Evolutionary conservation across 225 moss, liverwort and hornwort genomes (phyloP).

Genomic region (Polytrichum commune): DNA sequence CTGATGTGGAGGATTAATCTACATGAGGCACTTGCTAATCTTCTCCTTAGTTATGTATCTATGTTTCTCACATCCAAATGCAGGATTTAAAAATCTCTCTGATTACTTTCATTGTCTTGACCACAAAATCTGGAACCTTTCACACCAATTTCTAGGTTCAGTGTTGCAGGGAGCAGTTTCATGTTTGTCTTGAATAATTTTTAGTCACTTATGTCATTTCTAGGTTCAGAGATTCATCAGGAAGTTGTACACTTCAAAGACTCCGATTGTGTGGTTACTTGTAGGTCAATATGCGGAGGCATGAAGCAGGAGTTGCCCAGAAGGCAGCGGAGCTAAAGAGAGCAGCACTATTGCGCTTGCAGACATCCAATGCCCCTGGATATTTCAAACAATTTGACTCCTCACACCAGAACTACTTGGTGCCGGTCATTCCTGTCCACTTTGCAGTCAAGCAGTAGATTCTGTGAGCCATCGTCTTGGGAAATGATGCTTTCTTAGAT

Average conservation of each 20-base stretch:
- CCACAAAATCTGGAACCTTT: no score
- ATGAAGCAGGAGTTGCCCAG: conserved; percentile 54
- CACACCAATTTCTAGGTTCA: neutral
- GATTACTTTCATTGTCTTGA: no score
- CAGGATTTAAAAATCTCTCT: no score
- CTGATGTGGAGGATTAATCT: no score
- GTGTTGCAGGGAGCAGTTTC: neutral
- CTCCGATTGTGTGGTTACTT: neutral
- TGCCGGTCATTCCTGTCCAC: conserved; percentile 92
- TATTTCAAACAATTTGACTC: conserved; percentile 87
- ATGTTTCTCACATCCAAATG: no score
- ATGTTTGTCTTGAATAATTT: neutral
- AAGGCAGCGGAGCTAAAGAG: conserved; percentile 69
- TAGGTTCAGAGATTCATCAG: neutral
- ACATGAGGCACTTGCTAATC: no score
- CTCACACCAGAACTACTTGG: conserved; percentile 74
- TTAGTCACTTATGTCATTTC: neutral
- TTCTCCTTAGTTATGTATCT: no score
- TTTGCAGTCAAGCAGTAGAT: conserved; percentile 62
- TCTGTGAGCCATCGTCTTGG: no score
- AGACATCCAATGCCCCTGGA: conserved; percentile 76
- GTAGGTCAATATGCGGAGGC: conserved; percentile 62
- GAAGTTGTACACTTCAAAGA: neutral
- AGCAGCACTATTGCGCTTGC: conserved; percentile 53
- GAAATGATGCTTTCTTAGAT: no score